A percentile compares a stretch with the other conserved stretches of the same genome.
Conservation (phyloP, 352 stramenopile genomes). For the Phytophthora sojae region DNA sequence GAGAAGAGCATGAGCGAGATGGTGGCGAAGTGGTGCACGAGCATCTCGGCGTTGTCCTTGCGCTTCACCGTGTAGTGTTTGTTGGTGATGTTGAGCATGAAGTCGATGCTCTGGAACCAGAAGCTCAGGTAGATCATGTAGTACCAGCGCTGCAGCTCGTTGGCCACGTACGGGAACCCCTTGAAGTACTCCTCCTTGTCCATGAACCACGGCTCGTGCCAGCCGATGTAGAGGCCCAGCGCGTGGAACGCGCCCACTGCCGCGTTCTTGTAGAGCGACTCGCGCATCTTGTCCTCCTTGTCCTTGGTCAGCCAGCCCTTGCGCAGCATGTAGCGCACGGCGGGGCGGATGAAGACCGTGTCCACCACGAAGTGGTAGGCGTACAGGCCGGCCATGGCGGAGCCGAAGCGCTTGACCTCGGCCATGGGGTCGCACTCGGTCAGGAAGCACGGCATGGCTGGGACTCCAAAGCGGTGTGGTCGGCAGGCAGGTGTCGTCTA, state of each 20-base stretch:
- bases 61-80: constrained; percentile 85
- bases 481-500: not conserved
- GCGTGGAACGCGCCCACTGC: constrained; percentile 70
- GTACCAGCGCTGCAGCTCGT: constrained; percentile 76
- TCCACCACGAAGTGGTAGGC: constrained; percentile 80
- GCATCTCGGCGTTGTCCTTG: constrained; percentile 87
- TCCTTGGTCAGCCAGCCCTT: constrained; percentile 54
- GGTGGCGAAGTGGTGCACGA: constrained; percentile 81
- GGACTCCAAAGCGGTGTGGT: not conserved
- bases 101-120: constrained; percentile 86
- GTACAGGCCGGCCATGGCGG: constrained; percentile 62
- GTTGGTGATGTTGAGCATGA: constrained; percentile 86
- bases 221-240: constrained; percentile 68
- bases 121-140: constrained; percentile 89
- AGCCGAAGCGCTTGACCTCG: constrained; percentile 71
- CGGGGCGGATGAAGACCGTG: constrained; percentile 63
- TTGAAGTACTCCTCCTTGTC: constrained; percentile 74
- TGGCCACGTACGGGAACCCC: constrained; percentile 55
- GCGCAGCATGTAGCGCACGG: constrained; percentile 52
- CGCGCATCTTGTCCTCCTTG: constrained; percentile 85
- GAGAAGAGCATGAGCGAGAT: constrained; percentile 84
- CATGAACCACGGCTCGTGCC: constrained; percentile 77
- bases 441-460: constrained; percentile 76
- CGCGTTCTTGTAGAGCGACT: constrained; percentile 86
- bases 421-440: constrained; percentile 59